These are phyloP conservation scores for Aechmea fasciata DNA, from an alignment of 176 grass and related monocot species.

Conservation along the genomic window DNA sequence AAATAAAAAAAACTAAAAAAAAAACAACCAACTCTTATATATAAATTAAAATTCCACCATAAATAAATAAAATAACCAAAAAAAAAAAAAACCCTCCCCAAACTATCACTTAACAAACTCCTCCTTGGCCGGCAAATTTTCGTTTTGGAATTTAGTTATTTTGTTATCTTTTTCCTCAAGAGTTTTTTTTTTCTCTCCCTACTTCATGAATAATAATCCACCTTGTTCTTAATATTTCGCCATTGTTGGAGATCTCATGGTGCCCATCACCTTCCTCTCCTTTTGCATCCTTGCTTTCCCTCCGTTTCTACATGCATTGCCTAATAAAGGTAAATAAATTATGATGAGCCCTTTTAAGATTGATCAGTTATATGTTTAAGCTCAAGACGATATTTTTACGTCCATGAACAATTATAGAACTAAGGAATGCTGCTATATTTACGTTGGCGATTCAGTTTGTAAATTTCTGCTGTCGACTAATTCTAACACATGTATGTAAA, in stretches of 20 bases:
- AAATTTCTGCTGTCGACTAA: not conserved
- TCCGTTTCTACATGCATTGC: constrained; percentile 18
- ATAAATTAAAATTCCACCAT: not conserved
- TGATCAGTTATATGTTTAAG: no score
- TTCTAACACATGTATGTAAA: not conserved
- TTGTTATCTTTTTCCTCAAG: constrained; percentile 18
- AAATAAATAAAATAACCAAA: not conserved
- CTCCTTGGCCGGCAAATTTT: constrained; percentile 11
- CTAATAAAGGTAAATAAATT: constrained; percentile 20
- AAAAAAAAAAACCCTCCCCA: not conserved
- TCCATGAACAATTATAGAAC: no score
- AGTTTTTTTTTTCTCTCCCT: not conserved
- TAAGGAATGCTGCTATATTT: no score
- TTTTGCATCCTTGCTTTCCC: not conserved
- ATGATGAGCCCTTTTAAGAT: not conserved
- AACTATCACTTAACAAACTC: not conserved
- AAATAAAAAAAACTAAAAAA: not conserved
- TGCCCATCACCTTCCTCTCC: not conserved
- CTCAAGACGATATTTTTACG: no score
- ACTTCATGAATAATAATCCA: not conserved
- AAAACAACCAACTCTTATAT: not conserved
- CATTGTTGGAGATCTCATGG: not conserved
- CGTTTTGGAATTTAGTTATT: not conserved
- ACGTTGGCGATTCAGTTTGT: not conserved
- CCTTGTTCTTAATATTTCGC: not conserved